These are phyloP conservation scores for Lactarius tabidus DNA, from an alignment of 768 basidiomycete genomes.

Conservation along the genomic window DNA sequence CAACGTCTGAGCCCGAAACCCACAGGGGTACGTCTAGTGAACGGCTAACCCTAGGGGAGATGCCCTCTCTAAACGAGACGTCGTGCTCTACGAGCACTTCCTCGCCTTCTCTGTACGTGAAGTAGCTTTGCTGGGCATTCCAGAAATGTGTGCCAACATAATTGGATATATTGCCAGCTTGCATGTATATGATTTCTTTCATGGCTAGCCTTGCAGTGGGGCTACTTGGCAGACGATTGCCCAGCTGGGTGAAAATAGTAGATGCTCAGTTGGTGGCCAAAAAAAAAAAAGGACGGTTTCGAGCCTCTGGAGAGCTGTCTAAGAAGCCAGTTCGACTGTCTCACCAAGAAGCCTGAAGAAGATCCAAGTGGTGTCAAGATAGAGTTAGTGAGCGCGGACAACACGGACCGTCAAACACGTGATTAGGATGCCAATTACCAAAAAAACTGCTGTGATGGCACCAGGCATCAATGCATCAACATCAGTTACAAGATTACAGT, in stretches of 20 bases:
- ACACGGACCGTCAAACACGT: conserved; percentile 1
- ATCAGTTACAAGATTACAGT: neutral
- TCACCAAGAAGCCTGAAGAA: neutral
- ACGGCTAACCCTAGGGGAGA: conserved; percentile 44
- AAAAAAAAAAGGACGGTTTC: neutral
- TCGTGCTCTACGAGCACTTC: conserved; percentile 46
- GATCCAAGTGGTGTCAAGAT: too few relatives aligned
- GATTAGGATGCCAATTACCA: neutral
- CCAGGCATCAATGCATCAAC: too few relatives aligned
- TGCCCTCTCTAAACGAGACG: conserved; percentile 64
- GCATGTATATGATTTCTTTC: conserved; percentile 77
- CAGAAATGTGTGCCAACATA: conserved; percentile 74
- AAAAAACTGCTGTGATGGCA: too few relatives aligned
- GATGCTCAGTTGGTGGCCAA: neutral
- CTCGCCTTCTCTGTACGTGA: conserved; percentile 37
- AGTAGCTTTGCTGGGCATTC: conserved; percentile 75
- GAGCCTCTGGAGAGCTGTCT: neutral
- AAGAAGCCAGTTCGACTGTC: neutral
- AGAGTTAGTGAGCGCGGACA: neutral
- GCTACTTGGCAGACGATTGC: neutral
- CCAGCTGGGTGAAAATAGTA: neutral
- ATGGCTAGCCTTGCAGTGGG: conserved; percentile 34
- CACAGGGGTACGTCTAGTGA: conserved; percentile 7
- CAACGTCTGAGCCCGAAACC: conserved; percentile 8
- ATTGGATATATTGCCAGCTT: conserved; percentile 65